Base-by-base conservation (phyloP, 176 grass and related monocot genomes). In the Cenchrus purpureus region DNA sequence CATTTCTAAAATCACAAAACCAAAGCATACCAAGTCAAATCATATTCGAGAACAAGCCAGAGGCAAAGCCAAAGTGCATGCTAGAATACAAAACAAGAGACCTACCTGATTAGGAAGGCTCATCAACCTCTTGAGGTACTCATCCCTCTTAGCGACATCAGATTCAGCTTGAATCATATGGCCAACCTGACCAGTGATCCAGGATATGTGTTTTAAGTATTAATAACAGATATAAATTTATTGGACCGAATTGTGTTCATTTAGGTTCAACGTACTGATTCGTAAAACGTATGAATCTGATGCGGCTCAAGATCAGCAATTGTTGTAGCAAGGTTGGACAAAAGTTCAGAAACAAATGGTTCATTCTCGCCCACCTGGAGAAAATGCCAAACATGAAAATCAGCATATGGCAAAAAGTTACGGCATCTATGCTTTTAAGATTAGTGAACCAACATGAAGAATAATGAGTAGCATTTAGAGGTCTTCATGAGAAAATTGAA, bases 111-210 rank as follows among this genome's bases (percentile, higher is more conserved):
- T 99, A 43, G 97, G 97, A 82, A 99, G 97, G 87, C 92, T 92
- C 97, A 99, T 99, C 86, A 99, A 84, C 82, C 94, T 94, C 86
- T 94, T 99, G 59, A 99, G 86, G 93, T 99, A 99, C 60, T 99
- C 97, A 42, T 99, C 97, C 82, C 97, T 97, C 87, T 94, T 99
- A 81, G 66, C 64, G 81, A 88, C 78, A 89, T 97, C 94, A 88
- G 97, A 87, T 83, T 99, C 97, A 25, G 97, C 97, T 87, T 99
- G 94, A 94, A 99, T 99, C 97, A 99, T 99, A 54, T 99, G 79
- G 61, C 97, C 97, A 19, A 99, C 97, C 97, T 99, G 78, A 88
- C 56, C 52, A 73, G 5, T 86, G 17, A 84, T 5, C 29, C 3
- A 89, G 19, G 61, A 72, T 9, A 31, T 48, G 12, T n/a, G 59